Percentiles rank a stretch among this genome's conserved stretches.
Conservation (phyloP, 495 filamentous ascomycete species). For the Parachaetomium inaequale region DNA sequence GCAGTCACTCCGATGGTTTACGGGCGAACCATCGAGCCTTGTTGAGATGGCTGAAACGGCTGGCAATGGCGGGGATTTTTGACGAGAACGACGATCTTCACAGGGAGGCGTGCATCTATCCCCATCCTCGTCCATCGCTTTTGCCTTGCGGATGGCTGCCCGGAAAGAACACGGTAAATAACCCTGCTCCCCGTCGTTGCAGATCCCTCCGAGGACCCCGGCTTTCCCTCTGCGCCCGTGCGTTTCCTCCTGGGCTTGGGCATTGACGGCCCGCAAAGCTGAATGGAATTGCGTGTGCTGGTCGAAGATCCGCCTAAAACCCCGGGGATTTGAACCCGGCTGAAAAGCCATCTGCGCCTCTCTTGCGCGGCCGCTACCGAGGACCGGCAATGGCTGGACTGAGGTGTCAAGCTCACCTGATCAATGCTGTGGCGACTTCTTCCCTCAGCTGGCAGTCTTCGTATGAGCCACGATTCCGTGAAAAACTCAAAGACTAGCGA, state of each 20-base stretch:
- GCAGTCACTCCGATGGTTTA: background rate
- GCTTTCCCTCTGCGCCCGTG: slow-evolving; percentile 11
- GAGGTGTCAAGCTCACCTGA: slow-evolving; percentile 2
- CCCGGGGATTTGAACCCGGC: background rate
- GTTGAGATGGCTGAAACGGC: background rate
- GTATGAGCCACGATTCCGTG: background rate
- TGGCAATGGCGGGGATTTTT: slow-evolving; percentile 10
- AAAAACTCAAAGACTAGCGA: background rate
- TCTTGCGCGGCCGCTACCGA: background rate
- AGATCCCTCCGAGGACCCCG: slow-evolving; percentile 23
- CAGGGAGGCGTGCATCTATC: slow-evolving; percentile 12
- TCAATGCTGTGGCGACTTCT: background rate
- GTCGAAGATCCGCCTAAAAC: background rate
- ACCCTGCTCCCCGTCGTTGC: slow-evolving; percentile 14
- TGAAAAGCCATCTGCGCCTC: slow-evolving; percentile 8
- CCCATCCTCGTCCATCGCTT: slow-evolving; percentile 16
- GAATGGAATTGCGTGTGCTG: background rate
- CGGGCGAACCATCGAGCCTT: background rate
- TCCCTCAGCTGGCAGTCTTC: no score
- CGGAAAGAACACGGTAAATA: slow-evolving; percentile 2
- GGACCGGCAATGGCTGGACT: background rate
- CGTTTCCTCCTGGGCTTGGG: background rate
- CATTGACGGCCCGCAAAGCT: slow-evolving; percentile 15
- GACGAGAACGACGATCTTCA: background rate
- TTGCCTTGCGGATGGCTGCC: slow-evolving; percentile 17